Evolutionary conservation across 164 flowering plant species (phyloP), one percentile per base, ranked within the genome.

Genomic region (Echeveria elegans): DNA sequence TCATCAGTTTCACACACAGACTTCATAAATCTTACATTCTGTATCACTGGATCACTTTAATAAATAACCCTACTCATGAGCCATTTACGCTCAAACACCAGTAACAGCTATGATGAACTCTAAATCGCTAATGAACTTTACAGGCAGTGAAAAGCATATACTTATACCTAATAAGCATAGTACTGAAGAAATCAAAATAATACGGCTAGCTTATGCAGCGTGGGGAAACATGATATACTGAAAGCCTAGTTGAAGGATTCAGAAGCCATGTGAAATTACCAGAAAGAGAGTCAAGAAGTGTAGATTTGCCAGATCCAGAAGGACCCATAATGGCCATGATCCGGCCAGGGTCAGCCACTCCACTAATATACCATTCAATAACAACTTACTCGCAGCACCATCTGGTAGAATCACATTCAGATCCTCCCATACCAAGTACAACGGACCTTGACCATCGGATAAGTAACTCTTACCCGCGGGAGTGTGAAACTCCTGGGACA

Each of bases 251-350:
- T 24, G 29, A 23, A 24, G 31, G 30, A n/a, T n/a, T 11, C 7
- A 65, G 30, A 21, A 48, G 12, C 26, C 58, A 53, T n/a, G n/a
- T n/a, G n/a, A n/a, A n/a, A n/a, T n/a, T n/a, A 83, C 86, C 86
- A 74, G 86, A 82, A 4, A 83, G 68, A 10, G 84, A 65, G 68
- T 83, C 86, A 60, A 83, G 86, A 71, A 83, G 84, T 9, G 84
- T 83, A 24, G 84, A 83, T 73, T 83, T 83, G 21, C 86, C 84
- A 36, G 84, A 83, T 0, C 86, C 86, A 67, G 86, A 83, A 32
- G 86, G 86, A 72, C 86, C 86, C 86, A 82, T 82, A 56, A 82
- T 82, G 18, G 86, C 86, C 82, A 80, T 72, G 73, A 80, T 79
- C 63, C 79, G 64, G 38, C 84, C 84, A 56, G 86, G 84, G 71